Base-by-base conservation (phyloP, 352 stramenopile species). In the Aphanomyces cochlioides region DNA sequence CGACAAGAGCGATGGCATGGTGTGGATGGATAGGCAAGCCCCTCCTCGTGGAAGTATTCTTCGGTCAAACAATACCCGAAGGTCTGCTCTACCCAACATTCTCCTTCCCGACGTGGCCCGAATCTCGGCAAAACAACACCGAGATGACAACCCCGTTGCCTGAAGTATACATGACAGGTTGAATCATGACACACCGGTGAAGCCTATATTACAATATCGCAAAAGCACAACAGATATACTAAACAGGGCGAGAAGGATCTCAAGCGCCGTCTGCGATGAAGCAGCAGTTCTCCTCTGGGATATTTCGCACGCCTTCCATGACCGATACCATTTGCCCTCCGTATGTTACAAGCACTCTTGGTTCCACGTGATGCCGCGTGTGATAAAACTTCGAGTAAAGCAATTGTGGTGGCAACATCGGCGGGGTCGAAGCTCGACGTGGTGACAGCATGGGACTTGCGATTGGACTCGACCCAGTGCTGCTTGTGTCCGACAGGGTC, bases 261-360 rank as follows among this genome's bases (percentile, higher is more conserved):
- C 28, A 28, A 28, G 28, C 28, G 28, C 28, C 28, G 28, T 28
- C 28, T 0, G 28, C 28, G 2, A 28, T 2, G 28, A 28, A 28
- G 34, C 28, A 66, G 39, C 48, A 60, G 12, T 56, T 56, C 17
- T 72, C 66, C 10, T 45, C 17, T 6, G 66, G 38, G 75, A 82
- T 80, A 65, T 93, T 93, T 45, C 91, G 80, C 47, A 93, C 85
- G 54, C 85, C 85, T 19, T 90, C 85, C 83, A 93, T 89, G 66
- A 93, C 89, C 53, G 80, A 90, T 61, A 93, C 83, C 40, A 92
- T 78, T 60, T 93, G 85, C 1, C 85, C 85, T 21, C 85, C 83
- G 43, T 75, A 90, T 34, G 85, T 93, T n/a, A 93, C 77, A 59
- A 91, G 90, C 79, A 92, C 47, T n/a, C 66, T 53, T n/a, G 56